Evolutionary conservation across 129 eudicot species (phyloP).

Genomic region (Sambucus nigra): DNA sequence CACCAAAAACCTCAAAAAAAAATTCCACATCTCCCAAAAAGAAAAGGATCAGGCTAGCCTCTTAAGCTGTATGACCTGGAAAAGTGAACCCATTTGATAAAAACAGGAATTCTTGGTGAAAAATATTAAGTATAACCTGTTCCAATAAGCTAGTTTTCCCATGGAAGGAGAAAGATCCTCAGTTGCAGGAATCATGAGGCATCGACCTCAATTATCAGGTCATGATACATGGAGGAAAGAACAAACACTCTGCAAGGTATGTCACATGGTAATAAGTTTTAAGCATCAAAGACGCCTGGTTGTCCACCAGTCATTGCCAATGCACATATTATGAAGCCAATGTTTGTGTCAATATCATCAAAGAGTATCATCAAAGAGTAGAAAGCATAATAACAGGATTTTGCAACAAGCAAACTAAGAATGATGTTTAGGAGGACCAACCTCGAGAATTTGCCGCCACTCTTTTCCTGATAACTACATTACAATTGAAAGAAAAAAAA

Average conservation of each 20-base stretch:
- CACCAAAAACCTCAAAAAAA: too few species aligned
- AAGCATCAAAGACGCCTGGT: conserved; percentile 9
- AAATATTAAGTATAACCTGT: conserved; percentile 10
- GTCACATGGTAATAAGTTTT: conserved; percentile 21
- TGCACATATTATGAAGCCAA: conserved; percentile 4
- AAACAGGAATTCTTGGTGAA: conserved; percentile 7
- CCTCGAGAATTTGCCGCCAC: conserved; percentile 92
- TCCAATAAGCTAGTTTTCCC: conserved; percentile 18
- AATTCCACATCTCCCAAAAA: too few species aligned
- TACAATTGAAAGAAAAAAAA: conserved; percentile 1
- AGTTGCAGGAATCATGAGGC: conserved; percentile 21
- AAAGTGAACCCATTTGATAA: neutral
- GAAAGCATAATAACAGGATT: neutral
- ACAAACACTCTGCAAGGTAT: conserved; percentile 32
- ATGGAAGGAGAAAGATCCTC: conserved; percentile 20
- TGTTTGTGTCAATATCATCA: neutral
- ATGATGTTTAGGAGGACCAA: conserved; percentile 24
- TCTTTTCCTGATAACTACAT: conserved; percentile 77
- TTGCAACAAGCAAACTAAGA: neutral
- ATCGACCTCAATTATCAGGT: conserved; percentile 28
- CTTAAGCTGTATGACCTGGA: conserved; percentile 9
- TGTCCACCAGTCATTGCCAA: conserved; percentile 10
- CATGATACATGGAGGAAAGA: conserved; percentile 24
- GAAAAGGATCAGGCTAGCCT: conserved; percentile 7
- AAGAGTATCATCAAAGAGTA: neutral